Conservation (phyloP, 441 rosid genomes). For the Geranium incanum region DNA sequence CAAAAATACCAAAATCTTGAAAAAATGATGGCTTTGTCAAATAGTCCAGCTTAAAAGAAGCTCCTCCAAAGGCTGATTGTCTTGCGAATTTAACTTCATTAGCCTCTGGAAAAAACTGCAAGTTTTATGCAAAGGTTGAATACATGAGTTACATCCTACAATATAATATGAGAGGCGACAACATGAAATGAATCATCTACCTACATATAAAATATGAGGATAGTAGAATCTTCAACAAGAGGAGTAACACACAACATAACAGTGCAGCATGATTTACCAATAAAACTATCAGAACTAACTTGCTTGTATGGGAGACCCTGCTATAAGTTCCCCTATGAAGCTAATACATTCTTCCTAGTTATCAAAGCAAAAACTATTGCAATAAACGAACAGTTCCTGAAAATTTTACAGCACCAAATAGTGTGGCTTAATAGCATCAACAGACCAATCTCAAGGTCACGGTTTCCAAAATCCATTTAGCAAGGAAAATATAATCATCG, state of each 20-base stretch:
- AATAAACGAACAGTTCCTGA: background rate
- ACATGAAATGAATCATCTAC: background rate
- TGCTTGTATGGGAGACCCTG: background rate
- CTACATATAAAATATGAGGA: background rate
- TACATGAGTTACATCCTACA: background rate
- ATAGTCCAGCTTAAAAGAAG: slow-evolving; percentile 73
- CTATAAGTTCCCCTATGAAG: too few species aligned
- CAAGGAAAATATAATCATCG: background rate
- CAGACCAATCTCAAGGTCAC: background rate
- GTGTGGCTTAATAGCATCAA: background rate
- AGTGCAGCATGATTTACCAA: background rate
- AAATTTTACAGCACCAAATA: too few species aligned
- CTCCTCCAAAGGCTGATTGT: slow-evolving; percentile 61
- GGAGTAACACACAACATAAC: background rate
- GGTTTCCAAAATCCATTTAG: background rate
- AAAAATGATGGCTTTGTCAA: slow-evolving; percentile 84
- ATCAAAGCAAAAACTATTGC: background rate
- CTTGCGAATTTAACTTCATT: slow-evolving; percentile 76
- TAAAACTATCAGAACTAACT: background rate
- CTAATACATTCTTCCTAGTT: background rate
- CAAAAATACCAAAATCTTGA: slow-evolving; percentile 75
- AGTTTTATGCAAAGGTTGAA: slow-evolving; percentile 12
- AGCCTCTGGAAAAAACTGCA: slow-evolving; percentile 92
- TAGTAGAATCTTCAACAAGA: background rate
- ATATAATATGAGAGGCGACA: background rate